Conservation (phyloP, 371 early-diverging fungal species). For the Nematocida homosporus region DNA sequence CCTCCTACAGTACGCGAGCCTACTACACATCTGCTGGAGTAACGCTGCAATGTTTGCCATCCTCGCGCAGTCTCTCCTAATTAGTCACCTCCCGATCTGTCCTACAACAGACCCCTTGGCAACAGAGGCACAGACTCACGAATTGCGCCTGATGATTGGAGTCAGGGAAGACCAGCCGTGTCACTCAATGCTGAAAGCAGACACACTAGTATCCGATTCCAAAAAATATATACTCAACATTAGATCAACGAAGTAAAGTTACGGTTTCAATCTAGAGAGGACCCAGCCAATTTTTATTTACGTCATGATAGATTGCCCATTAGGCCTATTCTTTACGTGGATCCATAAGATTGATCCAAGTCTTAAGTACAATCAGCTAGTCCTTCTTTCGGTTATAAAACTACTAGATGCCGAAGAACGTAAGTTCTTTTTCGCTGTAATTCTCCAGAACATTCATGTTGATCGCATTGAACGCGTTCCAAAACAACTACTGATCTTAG, state of each 20-base stretch:
- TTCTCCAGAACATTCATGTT: neutral
- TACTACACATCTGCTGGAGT: constrained; percentile 52
- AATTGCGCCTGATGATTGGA: constrained; percentile 47
- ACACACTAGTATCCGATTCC: constrained; percentile 13
- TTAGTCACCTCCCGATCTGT: constrained; percentile 37
- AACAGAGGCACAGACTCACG: constrained; percentile 48
- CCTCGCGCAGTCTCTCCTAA: constrained; percentile 55
- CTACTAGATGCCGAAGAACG: constrained; percentile 38
- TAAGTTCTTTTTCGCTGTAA: constrained; percentile 22
- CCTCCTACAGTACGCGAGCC: constrained; percentile 44
- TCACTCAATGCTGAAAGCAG: constrained; percentile 44
- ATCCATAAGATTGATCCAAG: neutral
- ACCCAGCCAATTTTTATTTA: constrained; percentile 20
- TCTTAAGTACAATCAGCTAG: neutral
- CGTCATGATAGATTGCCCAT: constrained; percentile 20
- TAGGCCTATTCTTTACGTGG: constrained; percentile 6
- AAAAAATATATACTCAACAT: constrained; percentile 52
- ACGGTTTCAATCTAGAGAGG: constrained; percentile 10
- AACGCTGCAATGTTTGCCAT: constrained; percentile 59
- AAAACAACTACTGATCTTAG: constrained; percentile 3
- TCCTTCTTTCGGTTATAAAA: constrained; percentile 34
- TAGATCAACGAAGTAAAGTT: constrained; percentile 1
- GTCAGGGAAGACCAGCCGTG: constrained; percentile 9
- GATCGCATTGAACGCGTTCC: neutral
- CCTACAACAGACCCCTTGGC: constrained; percentile 45